Conservation (phyloP, 192 early-diverging fungal genomes). For the Coemansia sp. region DNA sequence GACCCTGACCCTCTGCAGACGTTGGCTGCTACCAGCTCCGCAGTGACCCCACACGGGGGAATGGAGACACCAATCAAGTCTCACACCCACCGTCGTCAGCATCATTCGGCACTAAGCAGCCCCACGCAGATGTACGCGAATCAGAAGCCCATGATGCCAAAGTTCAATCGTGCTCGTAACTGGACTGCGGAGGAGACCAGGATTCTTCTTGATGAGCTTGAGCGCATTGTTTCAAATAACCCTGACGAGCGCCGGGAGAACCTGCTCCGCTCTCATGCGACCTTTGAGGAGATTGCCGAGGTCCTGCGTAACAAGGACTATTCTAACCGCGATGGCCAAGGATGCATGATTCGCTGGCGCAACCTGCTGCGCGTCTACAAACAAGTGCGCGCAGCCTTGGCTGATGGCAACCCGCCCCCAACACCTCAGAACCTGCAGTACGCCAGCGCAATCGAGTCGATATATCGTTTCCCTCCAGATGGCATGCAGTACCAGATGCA, state of each 20-base stretch:
- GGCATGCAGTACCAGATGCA: conserved; percentile 30
- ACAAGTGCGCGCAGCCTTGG: conserved; percentile 67
- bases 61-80: conserved; percentile 23
- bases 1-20: conserved; percentile 52
- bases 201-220: conserved; percentile 48
- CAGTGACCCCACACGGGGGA: conserved; percentile 32
- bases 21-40: conserved; percentile 53
- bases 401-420: conserved; percentile 49
- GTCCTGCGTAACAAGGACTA: conserved; percentile 44
- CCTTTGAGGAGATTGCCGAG: conserved; percentile 52
- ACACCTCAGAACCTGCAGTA: conserved; percentile 44
- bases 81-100: conserved; percentile 8
- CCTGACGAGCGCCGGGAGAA: conserved; percentile 52
- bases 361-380: conserved; percentile 77
- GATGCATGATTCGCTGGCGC: conserved; percentile 59
- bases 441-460: conserved; percentile 45
- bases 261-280: conserved; percentile 44
- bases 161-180: conserved; percentile 56
- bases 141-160: conserved; percentile 55
- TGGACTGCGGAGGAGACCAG: conserved; percentile 55
- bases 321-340: conserved; percentile 50
- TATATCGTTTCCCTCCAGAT: conserved; percentile 55
- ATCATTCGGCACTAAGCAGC: conserved; percentile 13
- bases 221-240: conserved; percentile 48
- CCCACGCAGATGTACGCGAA: conserved; percentile 27